These are phyloP conservation scores for Eremothecium cymbalariae DNA, from an alignment of 1,139 yeast species.

Conservation along the genomic window DNA sequence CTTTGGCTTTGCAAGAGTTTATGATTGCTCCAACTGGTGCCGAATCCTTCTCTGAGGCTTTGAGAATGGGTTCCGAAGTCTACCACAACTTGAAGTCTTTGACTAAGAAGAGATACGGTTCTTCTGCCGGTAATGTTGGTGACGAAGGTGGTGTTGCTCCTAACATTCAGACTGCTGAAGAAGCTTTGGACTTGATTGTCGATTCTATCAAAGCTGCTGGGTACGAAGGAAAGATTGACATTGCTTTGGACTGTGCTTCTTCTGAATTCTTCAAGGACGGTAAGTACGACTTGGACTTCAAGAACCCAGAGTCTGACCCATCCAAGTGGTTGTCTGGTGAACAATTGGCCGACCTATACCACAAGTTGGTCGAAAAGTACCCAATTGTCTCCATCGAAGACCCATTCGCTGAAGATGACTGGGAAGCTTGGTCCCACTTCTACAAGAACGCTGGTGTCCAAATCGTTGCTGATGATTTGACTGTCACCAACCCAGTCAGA, in stretches of 20 bases:
- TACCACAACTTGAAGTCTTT: slow-evolving; percentile 88
- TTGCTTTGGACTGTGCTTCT: slow-evolving; percentile 92
- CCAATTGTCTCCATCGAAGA: slow-evolving; percentile 97
- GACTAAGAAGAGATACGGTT: slow-evolving; percentile 89
- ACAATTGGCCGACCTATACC: slow-evolving; percentile 78
- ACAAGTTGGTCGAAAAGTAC: slow-evolving; percentile 69
- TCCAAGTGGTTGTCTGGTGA: slow-evolving; percentile 84
- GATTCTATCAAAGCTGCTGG: slow-evolving; percentile 86
- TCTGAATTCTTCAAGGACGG: slow-evolving; percentile 96
- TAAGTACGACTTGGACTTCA: slow-evolving; percentile 93
- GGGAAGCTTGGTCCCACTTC: slow-evolving; percentile 94
- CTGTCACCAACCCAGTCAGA: slow-evolving; percentile 93
- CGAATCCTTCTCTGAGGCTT: slow-evolving; percentile 79
- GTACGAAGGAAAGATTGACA: slow-evolving; percentile 80
- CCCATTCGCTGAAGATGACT: slow-evolving; percentile 98
- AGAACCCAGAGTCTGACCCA: slow-evolving; percentile 84
- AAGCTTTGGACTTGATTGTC: slow-evolving; percentile 87
- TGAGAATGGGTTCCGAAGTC: slow-evolving; percentile 93
- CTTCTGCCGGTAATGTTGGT: slow-evolving; percentile 98
- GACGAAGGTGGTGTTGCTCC: slow-evolving; percentile 99
- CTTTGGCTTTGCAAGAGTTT: slow-evolving; percentile 96
- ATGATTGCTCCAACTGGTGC: slow-evolving; percentile 95
- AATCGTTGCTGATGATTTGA: slow-evolving; percentile 94
- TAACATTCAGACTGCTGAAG: slow-evolving; percentile 83
- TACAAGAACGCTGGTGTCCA: slow-evolving; percentile 68